phyloP scores from a whole-genome alignment of 352 stramenopile species.

The Phytophthora hybrid region DNA sequence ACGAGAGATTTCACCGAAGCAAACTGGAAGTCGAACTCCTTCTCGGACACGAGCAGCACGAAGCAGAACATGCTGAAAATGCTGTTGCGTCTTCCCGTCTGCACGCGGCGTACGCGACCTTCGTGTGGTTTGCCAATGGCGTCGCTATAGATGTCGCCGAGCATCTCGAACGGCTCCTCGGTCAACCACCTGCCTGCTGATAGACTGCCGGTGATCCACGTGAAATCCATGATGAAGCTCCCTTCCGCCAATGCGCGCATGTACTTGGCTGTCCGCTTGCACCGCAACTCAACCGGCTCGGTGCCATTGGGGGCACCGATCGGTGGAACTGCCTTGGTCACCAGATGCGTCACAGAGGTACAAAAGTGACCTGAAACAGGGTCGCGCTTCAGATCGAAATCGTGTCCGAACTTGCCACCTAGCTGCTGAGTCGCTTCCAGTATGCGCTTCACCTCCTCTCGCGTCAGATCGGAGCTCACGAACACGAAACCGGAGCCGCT shows the following conservation, averaged over 20 bases:
- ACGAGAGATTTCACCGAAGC: constrained; percentile 66
- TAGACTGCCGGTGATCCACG: constrained; percentile 78
- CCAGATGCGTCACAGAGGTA: constrained; percentile 78
- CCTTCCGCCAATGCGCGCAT: constrained; percentile 85
- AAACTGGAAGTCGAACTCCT: constrained; percentile 82
- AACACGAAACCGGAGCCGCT: constrained; percentile 53
- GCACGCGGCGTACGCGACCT: constrained; percentile 53
- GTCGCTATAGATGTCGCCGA: constrained; percentile 84
- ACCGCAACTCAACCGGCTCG: constrained; percentile 47
- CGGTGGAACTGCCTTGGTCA: constrained; percentile 66
- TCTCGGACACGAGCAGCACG: constrained; percentile 70
- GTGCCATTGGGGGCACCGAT: constrained; percentile 20
- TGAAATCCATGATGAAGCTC: constrained; percentile 78
- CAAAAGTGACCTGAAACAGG: constrained; percentile 43
- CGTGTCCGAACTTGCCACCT: constrained; percentile 72
- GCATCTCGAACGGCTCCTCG: constrained; percentile 79
- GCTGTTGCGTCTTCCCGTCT: constrained; percentile 68
- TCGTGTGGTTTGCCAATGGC: constrained; percentile 75
- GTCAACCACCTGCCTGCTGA: constrained; percentile 67
- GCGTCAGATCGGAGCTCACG: constrained; percentile 66
- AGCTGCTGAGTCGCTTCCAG: constrained; percentile 66
- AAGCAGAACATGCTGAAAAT: constrained; percentile 86
- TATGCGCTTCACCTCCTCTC: constrained; percentile 62
- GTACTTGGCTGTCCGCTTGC: constrained; percentile 88
- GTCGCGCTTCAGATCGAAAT: constrained; percentile 77